Evolutionary conservation across 1,284 basidiomycete species (phyloP), one percentile per base, ranked within the genome.

Genomic region (Phlebopus sp.): DNA sequence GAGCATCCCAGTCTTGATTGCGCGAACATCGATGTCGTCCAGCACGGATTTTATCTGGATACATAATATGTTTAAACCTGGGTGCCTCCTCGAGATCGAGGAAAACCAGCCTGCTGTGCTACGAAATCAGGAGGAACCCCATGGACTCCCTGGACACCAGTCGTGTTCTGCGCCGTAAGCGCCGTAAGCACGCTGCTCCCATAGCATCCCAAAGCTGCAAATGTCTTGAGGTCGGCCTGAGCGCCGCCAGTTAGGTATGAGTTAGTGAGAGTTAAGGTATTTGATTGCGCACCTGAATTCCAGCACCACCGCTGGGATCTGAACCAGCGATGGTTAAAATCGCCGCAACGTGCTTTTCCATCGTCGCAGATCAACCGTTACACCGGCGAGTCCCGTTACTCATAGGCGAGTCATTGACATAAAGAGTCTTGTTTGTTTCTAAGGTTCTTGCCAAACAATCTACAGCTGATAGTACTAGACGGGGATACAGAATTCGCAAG

Each of bases 1-100:
- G 0, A 90, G 76, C 93, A 97, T 97, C 13, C 95, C 95, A 0
- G 92, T 91, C 69, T 98, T 98, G 62, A 97, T 81, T 0, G 84
- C 89, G 37, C 76, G 71, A 13, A 93, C 74, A 1, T 81, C 69
- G 25, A 92, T 80, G 60, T 97, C 95, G 7, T 76, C 73, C n/a
- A 92, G 64, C 4, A 97, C 78, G 0, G 84, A 82, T 17, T 67
- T 64, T 36, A 97, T 76, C 86, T 97, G 37, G 1, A n/a, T 31
- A 36, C 31, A 32, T 17, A 37, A 3, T 39, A 15, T 14, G 17
- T 17, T 42, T 37, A 37, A 5, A 23, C 14, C 15, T n/a, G 4
- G 39, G 29, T 38, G 17, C n/a, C 23, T 35, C 21, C 49, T 10
- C 37, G 46, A 35, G 23, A 48, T 50, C 37, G 32, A 6, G 23